Conservation (phyloP, 352 stramenopile genomes). For the Globisporangium irregulare region DNA sequence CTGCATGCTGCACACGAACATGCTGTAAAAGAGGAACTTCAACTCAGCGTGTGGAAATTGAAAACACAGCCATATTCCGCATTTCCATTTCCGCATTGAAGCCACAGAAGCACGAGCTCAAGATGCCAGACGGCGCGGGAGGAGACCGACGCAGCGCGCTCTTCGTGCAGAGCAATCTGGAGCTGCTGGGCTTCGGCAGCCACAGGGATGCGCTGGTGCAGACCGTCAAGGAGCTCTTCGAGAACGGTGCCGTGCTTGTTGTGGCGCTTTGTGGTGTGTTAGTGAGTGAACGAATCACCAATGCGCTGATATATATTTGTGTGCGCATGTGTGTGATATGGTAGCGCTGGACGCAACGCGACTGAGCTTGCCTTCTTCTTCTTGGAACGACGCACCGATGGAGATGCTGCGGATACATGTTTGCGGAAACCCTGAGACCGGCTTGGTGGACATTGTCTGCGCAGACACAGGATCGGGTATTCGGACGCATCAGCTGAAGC, state of each 20-base stretch:
- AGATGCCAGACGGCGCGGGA: conserved; percentile 7
- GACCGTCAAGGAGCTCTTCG: conserved; percentile 77
- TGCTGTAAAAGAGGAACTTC: background rate
- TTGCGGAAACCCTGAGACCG: conserved; percentile 22
- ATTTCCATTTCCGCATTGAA: conserved; percentile 8
- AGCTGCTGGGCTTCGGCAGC: conserved; percentile 69
- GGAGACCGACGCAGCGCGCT: conserved; percentile 29
- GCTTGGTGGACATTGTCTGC: conserved; percentile 63
- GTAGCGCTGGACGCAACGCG: conserved; percentile 64
- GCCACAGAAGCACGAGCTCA: background rate
- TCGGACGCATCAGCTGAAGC: conserved; percentile 50
- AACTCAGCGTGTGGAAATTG: background rate
- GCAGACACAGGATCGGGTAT: conserved; percentile 75
- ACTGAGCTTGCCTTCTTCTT: conserved; percentile 4
- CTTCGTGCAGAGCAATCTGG: conserved; percentile 69
- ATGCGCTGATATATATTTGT: background rate
- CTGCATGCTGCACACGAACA: conserved; percentile 5
- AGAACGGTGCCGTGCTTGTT: conserved; percentile 48
- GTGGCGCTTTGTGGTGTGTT: background rate
- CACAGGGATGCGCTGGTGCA: conserved; percentile 62
- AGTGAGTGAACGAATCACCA: background rate
- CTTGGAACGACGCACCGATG: conserved; percentile 24
- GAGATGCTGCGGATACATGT: conserved; percentile 53
- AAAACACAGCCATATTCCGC: background rate
- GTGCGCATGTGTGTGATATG: background rate